Evolutionary conservation across 2,329 filamentous ascomycete species (phyloP), one percentile per base, ranked within the genome.

Genomic region (Colletotrichum karsti): DNA sequence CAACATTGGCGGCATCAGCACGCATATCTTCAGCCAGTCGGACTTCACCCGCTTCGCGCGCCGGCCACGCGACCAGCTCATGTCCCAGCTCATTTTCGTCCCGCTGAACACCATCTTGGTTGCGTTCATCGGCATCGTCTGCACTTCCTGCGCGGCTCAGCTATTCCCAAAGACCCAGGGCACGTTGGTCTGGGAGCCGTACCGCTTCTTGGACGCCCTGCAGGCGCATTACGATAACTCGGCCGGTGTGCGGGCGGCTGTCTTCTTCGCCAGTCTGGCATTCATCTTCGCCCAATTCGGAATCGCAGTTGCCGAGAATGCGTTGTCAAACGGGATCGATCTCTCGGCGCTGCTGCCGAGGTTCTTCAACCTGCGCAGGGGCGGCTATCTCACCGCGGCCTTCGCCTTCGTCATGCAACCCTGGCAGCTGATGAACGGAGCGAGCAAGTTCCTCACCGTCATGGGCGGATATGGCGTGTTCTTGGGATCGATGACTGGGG

Each of bases 401-500:
- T 61, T 63, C n/a, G 73, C 66, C 7, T 73, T 74, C 30, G 46
- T 72, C 18, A 73, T 75, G 67, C 70, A 73, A 55, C 73, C 73
- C 2, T 74, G 73, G 73, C 69, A 59, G 30, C 61, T 72, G 26
- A 41, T 70, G 26, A 72, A 70, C 62, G 68, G 70, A 50, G 71
- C 72, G 5, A 71, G 72, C 46, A 76, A 73, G 39, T 77, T 77
- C 65, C 72, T 74, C 7, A 74, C 73, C 22, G 75, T 77, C 64
- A 70, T 77, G 41, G 73, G 73, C 37, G 75, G 75, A 6, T 77
- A 77, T 54, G 63, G 71, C 54, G 74, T 80, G 30, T 80, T 80
- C 70, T 70, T 80, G 9, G 78, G 77, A 3, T 78, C 78, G 2
- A 73, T 80, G 55, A 78, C 77, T 12, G 78, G 78, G 7, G 73